Evolutionary conservation across 1,139 yeast genomes (phyloP).

Genomic region (Spencermartinsiella ligniputridi): DNA sequence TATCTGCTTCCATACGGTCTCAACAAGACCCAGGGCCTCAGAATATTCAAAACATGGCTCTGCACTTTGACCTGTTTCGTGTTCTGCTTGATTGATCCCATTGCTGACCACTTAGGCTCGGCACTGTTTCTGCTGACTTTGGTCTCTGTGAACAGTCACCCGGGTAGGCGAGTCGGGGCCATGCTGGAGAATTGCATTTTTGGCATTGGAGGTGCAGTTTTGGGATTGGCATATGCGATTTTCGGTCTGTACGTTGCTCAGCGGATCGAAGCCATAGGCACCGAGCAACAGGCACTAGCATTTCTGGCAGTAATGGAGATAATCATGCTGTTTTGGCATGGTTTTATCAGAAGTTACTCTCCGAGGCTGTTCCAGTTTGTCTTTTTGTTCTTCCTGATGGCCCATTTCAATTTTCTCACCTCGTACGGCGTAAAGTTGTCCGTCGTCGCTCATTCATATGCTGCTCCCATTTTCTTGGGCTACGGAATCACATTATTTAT

Average conservation of each 20-base stretch:
- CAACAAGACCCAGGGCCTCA: constrained; percentile 7
- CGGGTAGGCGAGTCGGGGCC: constrained; percentile 46
- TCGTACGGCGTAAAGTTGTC: constrained; percentile 24
- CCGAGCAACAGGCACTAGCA: constrained; percentile 38
- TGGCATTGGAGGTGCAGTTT: constrained; percentile 38
- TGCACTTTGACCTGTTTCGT: constrained; percentile 12
- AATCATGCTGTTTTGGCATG: constrained; percentile 44
- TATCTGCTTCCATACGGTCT: constrained; percentile 13
- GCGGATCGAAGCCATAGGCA: constrained; percentile 22
- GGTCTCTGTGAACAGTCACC: constrained; percentile 45
- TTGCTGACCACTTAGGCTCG: constrained; percentile 31
- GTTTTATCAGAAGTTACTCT: constrained; percentile 45
- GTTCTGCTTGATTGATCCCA: constrained; percentile 11
- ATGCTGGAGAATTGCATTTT: constrained; percentile 40
- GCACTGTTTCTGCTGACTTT: constrained; percentile 43
- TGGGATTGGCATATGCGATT: constrained; percentile 42
- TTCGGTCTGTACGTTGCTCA: constrained; percentile 42
- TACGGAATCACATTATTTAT: constrained; percentile 41
- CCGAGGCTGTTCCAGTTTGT: constrained; percentile 44
- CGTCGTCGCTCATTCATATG: constrained; percentile 35
- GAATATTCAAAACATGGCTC: constrained; percentile 12
- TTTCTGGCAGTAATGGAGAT: constrained; percentile 43
- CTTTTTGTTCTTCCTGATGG: constrained; percentile 44
- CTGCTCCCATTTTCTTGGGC: constrained; percentile 43
- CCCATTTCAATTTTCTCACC: constrained; percentile 44